These are phyloP conservation scores for Aspergillus transmontanensis DNA, from an alignment of 2,329 filamentous ascomycete genomes.

Conservation along the genomic window DNA sequence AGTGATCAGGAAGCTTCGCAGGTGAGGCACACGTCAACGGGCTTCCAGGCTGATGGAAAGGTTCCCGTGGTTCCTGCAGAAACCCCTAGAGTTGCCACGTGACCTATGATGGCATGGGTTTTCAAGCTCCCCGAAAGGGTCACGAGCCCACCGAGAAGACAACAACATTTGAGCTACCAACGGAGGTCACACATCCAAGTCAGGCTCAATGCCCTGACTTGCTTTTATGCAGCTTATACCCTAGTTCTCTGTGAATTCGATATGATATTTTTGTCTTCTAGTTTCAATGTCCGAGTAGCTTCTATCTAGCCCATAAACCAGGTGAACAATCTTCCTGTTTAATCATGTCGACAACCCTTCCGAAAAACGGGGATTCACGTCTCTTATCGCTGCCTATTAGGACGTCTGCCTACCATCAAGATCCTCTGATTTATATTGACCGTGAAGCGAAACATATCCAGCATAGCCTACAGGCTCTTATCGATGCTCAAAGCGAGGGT, in stretches of 20 bases:
- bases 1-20: constrained; percentile 22
- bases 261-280: background rate
- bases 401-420: constrained; percentile 34
- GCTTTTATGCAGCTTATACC: background rate
- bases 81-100: constrained; percentile 28
- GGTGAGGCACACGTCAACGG: constrained; percentile 38
- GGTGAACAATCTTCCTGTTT: constrained; percentile 6
- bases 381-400: constrained; percentile 33
- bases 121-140: constrained; percentile 3
- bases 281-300: background rate
- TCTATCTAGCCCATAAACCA: background rate
- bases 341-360: constrained; percentile 36
- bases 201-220: background rate
- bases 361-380: constrained; percentile 25
- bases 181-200: background rate
- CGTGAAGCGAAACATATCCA: constrained; percentile 58
- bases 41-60: constrained; percentile 23
- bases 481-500: constrained; percentile 64
- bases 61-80: constrained; percentile 30
- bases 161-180: background rate
- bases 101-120: constrained; percentile 15
- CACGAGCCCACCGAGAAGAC: constrained; percentile 4
- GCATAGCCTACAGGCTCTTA: constrained; percentile 58
- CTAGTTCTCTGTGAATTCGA: background rate
- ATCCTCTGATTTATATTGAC: constrained; percentile 54